Percentiles rank a stretch among this genome's conserved stretches.
Evolutionary conservation across 225 moss, liverwort and hornwort species (phyloP).

Genomic region (Polytrichum formosum): DNA sequence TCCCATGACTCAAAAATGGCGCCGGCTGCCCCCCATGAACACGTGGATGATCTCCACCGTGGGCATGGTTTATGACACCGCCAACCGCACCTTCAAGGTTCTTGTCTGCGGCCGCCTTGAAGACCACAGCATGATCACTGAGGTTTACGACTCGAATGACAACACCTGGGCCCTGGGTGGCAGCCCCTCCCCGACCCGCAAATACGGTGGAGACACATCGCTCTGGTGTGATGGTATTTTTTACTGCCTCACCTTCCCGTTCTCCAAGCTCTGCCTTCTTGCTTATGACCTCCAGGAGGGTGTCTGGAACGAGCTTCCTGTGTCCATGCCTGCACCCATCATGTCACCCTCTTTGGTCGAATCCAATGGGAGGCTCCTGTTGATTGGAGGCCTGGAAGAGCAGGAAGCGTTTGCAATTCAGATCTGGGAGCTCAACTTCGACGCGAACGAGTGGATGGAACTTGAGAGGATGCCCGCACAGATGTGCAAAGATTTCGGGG

Average conservation of each 20-base stretch:
- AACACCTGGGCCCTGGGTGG: conserved; percentile 30
- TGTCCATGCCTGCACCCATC: conserved; percentile 46
- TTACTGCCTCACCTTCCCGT: conserved; percentile 54
- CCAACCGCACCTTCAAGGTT: conserved; percentile 25
- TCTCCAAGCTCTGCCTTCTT: conserved; percentile 44
- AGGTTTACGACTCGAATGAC: conserved; percentile 43
- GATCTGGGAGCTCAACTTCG: conserved; percentile 40
- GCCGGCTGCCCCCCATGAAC: conserved; percentile 31
- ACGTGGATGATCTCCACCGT: conserved; percentile 52
- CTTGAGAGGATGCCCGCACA: conserved; percentile 34
- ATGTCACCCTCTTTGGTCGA: conserved; percentile 47
- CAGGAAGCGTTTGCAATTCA: conserved; percentile 20
- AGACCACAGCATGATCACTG: conserved; percentile 50
- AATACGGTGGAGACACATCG: conserved; percentile 33
- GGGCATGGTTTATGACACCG: conserved; percentile 39
- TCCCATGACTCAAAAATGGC: conserved; percentile 40
- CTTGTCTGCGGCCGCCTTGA: conserved; percentile 44
- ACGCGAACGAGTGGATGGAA: conserved; percentile 23
- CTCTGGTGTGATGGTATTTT: conserved; percentile 40
- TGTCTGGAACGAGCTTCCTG: conserved; percentile 38
- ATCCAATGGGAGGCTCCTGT: conserved; percentile 17
- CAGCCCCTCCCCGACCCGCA: conserved; percentile 22
- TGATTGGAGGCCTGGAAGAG: conserved; percentile 35
- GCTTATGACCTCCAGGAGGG: conserved; percentile 34
- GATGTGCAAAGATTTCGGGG: conserved; percentile 34